Base-by-base conservation (phyloP, 2,329 filamentous ascomycete genomes). In the Fragosphaeria purpurea region DNA sequence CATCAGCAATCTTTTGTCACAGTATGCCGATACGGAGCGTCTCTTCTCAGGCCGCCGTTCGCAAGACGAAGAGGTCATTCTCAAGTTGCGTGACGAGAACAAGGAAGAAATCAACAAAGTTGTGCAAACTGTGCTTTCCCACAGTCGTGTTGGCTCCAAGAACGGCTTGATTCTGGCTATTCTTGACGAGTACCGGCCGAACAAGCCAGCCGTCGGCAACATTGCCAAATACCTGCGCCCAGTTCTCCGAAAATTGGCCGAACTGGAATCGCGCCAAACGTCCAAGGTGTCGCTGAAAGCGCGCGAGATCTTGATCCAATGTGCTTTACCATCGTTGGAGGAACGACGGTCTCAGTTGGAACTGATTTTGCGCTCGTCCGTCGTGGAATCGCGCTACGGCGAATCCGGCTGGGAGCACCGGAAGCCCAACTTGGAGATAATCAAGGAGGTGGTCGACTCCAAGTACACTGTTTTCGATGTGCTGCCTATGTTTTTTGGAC, bases 391-490 rank as follows among this genome's bases (percentile, higher is more conserved):
- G n/a, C 84, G 87, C 59, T 98, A 98, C 63, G 93, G 93, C 53
- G 93, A 98, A 76, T 90, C 88, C 54, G 90, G 91, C 47, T 95
- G 88, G 86, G 91, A 96, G 57, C 93, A 98, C 71, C 80, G 93
- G 58, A 87, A 96, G 69, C 93, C 93, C 45, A 88, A 85, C 69
- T 73, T 95, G 49, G 86, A 94, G 30, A 76, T 95, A 57, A 85
- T 98, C 71, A 95, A 95, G 75, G 93, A 98, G 68, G 90, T 98
- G 35, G 88, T 98, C 48, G 93, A 98, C 69, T 97, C 93, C 50
- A 95, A 95, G 72, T 97, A 94, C 74, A 97, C 91, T 41, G 93
- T 98, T 57, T 95, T 96, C 60, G 93, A 98, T 64, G 93, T 98
- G 13, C 70, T 98, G 58, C 86, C 91, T 7, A 83, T 88, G 52